Evolutionary conservation across 169 alveolate species (phyloP).

Genomic region (Fabrea salina): DNA sequence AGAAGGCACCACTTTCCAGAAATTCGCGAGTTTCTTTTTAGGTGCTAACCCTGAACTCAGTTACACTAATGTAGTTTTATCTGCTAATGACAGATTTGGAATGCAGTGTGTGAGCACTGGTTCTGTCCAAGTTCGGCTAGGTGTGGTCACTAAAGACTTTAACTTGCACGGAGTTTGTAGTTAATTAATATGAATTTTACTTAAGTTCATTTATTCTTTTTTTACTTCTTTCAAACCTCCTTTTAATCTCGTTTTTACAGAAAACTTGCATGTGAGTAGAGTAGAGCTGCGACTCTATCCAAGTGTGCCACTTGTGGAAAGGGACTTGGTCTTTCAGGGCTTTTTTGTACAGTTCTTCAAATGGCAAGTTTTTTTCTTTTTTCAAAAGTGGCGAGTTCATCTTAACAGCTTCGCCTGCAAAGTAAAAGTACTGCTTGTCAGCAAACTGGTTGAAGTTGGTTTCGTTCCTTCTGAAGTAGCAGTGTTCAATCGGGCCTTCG

Average conservation of each 20-base stretch:
- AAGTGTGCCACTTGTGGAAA: constrained; percentile 24
- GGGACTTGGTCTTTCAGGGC: constrained; percentile 23
- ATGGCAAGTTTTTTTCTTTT: background rate
- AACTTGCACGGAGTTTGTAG: constrained; percentile 23
- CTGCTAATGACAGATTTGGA: constrained; percentile 35
- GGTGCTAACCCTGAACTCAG: constrained; percentile 26
- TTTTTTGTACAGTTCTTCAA: constrained; percentile 5
- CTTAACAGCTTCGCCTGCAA: constrained; percentile 32
- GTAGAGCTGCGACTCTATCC: constrained; percentile 25
- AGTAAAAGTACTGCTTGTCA: no score
- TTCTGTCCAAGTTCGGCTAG: background rate
- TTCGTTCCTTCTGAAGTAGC: no score
- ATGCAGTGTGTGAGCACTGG: constrained; percentile 14
- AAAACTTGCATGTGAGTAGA: constrained; percentile 15
- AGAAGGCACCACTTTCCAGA: background rate
- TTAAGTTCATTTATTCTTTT: no score
- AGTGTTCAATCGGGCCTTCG: no score
- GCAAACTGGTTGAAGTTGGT: no score
- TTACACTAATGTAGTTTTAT: constrained; percentile 2
- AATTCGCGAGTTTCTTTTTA: background rate
- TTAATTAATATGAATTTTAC: constrained; percentile 12
- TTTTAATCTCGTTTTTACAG: background rate
- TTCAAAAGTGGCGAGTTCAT: constrained; percentile 17
- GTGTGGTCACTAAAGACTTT: constrained; percentile 10
- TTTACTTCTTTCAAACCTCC: no score